Conservation (phyloP, 31 red algal genomes). For the Endocladia muricata region DNA sequence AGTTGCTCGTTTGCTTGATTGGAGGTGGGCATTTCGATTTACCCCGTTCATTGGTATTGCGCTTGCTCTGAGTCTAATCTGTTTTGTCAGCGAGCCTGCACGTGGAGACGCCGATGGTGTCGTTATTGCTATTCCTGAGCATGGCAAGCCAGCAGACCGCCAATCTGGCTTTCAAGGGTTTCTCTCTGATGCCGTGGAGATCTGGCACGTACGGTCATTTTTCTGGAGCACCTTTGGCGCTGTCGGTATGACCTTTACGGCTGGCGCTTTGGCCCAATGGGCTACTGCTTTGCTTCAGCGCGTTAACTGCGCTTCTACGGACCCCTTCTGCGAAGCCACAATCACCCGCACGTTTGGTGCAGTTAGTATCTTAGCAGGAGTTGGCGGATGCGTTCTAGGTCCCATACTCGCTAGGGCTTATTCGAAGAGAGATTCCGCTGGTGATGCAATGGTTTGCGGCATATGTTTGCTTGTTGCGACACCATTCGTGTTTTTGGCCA, state of each 20-base stretch:
- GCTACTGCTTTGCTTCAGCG: constrained; percentile 73
- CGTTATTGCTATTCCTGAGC: constrained; percentile 4
- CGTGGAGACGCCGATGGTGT: constrained; percentile 70
- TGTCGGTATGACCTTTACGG: constrained; percentile 78
- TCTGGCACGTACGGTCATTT: constrained; percentile 58
- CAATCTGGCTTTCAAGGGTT: constrained; percentile 35
- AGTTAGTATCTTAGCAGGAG: constrained; percentile 71
- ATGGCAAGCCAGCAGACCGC: constrained; percentile 10
- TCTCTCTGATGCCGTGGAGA: constrained; percentile 38
- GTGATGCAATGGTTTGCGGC: constrained; percentile 68
- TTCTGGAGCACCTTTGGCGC: constrained; percentile 75
- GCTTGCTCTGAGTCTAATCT: constrained; percentile 40
- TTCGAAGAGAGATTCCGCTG: constrained; percentile 31
- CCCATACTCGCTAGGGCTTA: constrained; percentile 56
- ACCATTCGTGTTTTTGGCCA: constrained; percentile 70
- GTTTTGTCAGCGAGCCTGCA: constrained; percentile 51
- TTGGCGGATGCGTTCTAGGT: constrained; percentile 64
- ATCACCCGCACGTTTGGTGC: constrained; percentile 84
- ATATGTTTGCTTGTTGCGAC: constrained; percentile 61
- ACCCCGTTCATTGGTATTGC: constrained; percentile 65
- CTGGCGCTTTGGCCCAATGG: constrained; percentile 82
- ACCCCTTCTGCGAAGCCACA: constrained; percentile 48
- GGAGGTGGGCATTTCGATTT: constrained; percentile 87
- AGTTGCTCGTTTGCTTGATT: constrained; percentile 62
- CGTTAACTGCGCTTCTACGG: constrained; percentile 58